Percentiles rank a stretch among this genome's conserved stretches.
Conservation (phyloP, 208 protist genomes). For the Acanthamoeba triangularis region DNA sequence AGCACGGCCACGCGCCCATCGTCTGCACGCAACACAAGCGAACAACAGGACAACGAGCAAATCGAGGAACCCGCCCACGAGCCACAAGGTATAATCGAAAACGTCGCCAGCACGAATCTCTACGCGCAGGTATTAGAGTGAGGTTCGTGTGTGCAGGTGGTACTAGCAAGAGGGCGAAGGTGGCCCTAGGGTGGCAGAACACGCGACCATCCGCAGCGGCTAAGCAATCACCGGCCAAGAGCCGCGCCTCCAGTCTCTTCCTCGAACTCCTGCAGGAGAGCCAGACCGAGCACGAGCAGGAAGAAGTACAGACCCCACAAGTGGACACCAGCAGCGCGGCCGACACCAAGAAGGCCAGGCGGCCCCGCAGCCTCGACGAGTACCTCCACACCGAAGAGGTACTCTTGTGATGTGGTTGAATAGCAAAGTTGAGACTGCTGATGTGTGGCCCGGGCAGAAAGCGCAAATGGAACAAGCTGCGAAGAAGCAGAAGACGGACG, state of each 20-base stretch:
- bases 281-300: background rate
- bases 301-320: background rate
- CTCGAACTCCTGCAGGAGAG: conserved; percentile 44
- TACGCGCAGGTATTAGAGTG: too few species aligned
- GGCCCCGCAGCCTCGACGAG: conserved; percentile 34
- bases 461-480: background rate
- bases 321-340: background rate
- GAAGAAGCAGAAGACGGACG: conserved; percentile 52
- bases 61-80: background rate
- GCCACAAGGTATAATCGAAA: background rate
- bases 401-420: background rate
- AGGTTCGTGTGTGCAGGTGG: background rate
- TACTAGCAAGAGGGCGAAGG: background rate
- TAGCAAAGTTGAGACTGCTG: background rate
- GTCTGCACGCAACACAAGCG: background rate
- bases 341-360: background rate
- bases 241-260: conserved; percentile 8
- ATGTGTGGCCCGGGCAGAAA: background rate
- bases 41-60: background rate
- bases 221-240: background rate
- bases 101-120: too few species aligned
- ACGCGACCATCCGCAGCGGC: conserved; percentile 11
- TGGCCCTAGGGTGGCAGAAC: conserved; percentile 36
- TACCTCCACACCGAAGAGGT: conserved; percentile 52
- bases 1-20: too few species aligned